These are phyloP conservation scores for Irpex sp. DNA, from an alignment of 1,284 basidiomycete genomes.

Conservation along the genomic window DNA sequence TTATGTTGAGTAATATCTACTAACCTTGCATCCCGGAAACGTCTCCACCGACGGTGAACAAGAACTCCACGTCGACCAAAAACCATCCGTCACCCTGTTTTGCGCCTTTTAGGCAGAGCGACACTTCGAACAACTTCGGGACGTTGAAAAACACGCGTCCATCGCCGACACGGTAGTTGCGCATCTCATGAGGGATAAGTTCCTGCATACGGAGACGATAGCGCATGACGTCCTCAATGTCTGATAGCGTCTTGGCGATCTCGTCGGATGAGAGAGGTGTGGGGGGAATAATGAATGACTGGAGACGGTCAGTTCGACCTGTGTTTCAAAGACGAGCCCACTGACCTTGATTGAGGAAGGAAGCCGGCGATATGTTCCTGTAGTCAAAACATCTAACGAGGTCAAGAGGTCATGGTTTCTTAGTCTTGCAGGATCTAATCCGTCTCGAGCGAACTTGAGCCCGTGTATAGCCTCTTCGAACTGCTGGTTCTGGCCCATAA, in stretches of 20 bases:
- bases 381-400: constrained; percentile 80
- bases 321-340: constrained; percentile 9
- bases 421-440: constrained; percentile 66
- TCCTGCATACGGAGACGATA: constrained; percentile 73
- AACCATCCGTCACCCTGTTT: constrained; percentile 74
- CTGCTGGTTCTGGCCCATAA: constrained; percentile 79
- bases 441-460: constrained; percentile 61
- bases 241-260: constrained; percentile 57
- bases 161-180: constrained; percentile 61
- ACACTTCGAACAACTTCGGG: constrained; percentile 69
- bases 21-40: constrained; percentile 64
- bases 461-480: constrained; percentile 67
- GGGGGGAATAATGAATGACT: constrained; percentile 66
- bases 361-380: constrained; percentile 75
- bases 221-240: constrained; percentile 73
- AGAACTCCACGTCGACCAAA: constrained; percentile 71
- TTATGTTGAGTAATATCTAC: background rate
- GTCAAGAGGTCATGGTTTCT: constrained; percentile 89
- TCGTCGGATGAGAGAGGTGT: constrained; percentile 63
- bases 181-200: constrained; percentile 73
- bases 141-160: constrained; percentile 77
- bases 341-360: constrained; percentile 72
- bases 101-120: constrained; percentile 67
- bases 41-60: constrained; percentile 71
- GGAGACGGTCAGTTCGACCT: constrained; percentile 7